A percentile compares a stretch with the other conserved stretches of the same genome.
Conservation (phyloP, 345 rosid genomes). For the rapeseed (Brassica napus) region DNA sequence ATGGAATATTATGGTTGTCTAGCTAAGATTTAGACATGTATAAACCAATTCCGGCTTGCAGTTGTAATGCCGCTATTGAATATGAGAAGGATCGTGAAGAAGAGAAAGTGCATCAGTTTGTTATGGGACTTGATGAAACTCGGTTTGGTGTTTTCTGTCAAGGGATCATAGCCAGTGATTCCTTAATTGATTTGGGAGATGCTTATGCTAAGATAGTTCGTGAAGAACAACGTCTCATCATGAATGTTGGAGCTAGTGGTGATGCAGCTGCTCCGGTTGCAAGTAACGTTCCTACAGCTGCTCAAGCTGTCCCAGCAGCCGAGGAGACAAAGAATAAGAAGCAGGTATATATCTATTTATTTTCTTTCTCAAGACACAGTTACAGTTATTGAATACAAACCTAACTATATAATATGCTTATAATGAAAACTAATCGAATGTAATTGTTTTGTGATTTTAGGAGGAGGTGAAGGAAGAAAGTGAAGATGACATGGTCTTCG, state of each 20-base stretch:
- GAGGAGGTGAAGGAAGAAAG: background rate
- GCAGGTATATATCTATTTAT: background rate
- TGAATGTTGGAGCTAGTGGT: background rate
- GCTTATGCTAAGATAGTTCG: no score
- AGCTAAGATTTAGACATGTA: no score
- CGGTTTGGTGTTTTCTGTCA: no score
- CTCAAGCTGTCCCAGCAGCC: background rate
- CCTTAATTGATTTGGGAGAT: no score
- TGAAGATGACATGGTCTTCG: background rate
- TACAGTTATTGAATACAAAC: background rate
- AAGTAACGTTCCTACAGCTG: background rate
- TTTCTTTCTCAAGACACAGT: no score
- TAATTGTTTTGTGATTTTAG: background rate
- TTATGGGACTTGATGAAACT: no score
- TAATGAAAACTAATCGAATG: background rate
- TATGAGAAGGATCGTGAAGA: no score
- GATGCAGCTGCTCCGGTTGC: background rate
- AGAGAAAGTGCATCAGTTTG: no score
- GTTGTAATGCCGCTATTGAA: no score
- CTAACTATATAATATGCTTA: background rate
- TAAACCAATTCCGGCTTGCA: no score
- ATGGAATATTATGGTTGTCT: no score
- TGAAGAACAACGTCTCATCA: background rate
- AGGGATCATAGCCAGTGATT: no score
- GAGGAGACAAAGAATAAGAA: background rate